These are phyloP conservation scores for Colletotrichum sansevieriae DNA, from an alignment of 2,329 filamentous ascomycete species.

Conservation along the genomic window DNA sequence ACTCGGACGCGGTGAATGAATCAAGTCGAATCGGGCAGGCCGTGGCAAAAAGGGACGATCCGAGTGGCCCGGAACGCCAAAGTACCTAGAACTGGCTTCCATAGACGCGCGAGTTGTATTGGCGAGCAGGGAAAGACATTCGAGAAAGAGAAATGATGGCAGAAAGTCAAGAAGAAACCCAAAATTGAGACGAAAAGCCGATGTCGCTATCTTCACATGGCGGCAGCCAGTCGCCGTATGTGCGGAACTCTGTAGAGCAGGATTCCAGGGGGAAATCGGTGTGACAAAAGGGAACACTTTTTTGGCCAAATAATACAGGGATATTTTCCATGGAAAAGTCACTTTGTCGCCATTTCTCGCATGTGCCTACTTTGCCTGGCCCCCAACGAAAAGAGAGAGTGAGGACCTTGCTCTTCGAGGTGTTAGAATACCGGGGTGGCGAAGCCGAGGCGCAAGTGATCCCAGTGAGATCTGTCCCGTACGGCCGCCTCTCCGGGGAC, in stretches of 20 bases:
- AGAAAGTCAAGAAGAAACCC: not conserved
- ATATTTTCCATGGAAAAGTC: slow-evolving; percentile 34
- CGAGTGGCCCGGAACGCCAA: slow-evolving; percentile 42
- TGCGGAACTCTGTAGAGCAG: not conserved
- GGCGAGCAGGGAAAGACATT: not conserved
- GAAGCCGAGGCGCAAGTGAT: slow-evolving; percentile 32
- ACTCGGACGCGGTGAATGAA: slow-evolving; percentile 35
- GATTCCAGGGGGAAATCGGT: not conserved
- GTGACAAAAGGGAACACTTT: not conserved
- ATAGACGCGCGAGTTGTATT: not conserved
- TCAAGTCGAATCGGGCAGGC: slow-evolving; percentile 42
- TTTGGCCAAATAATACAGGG: slow-evolving; percentile 7
- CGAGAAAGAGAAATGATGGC: not conserved
- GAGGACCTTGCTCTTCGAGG: not conserved
- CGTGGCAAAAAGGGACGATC: slow-evolving; percentile 43
- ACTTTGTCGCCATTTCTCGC: slow-evolving; percentile 21
- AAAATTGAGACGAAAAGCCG: slow-evolving; percentile 24
- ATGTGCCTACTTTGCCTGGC: slow-evolving; percentile 10
- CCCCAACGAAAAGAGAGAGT: not conserved
- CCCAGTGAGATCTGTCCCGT: slow-evolving; percentile 12
- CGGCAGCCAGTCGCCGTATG: not conserved
- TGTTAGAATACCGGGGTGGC: slow-evolving; percentile 24
- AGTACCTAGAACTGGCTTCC: slow-evolving; percentile 19
- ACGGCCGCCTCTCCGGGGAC: not conserved
- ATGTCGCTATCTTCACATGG: slow-evolving; percentile 27